Evolutionary conservation across 345 rosid species (phyloP).

Genomic region (Corchorus olitorius): DNA sequence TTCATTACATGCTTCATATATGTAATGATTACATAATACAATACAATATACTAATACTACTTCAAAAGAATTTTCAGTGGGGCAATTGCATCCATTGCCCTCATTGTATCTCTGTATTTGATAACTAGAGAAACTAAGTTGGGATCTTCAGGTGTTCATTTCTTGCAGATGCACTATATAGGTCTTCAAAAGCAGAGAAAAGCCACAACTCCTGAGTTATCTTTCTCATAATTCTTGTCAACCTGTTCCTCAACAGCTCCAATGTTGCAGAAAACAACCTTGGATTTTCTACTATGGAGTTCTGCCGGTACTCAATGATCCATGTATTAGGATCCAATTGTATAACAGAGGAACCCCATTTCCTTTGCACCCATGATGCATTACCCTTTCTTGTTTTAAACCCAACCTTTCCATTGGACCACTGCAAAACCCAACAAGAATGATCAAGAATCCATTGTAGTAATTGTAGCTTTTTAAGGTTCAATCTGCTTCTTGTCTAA

Average conservation of each 20-base stretch:
- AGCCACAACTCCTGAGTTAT: slow-evolving; percentile 34
- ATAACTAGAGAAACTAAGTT: slow-evolving; percentile 30
- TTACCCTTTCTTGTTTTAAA: slow-evolving; percentile 49
- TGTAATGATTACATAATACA: too few species aligned
- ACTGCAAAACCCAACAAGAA: slow-evolving; percentile 35
- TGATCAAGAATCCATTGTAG: neutral
- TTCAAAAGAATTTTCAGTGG: too few species aligned
- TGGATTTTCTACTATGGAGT: slow-evolving; percentile 47
- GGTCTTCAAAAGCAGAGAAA: slow-evolving; percentile 31
- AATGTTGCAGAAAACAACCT: slow-evolving; percentile 44
- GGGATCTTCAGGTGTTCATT: slow-evolving; percentile 36
- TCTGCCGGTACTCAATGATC: slow-evolving; percentile 69
- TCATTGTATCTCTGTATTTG: too few species aligned
- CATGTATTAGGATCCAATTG: slow-evolving; percentile 79
- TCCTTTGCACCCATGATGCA: slow-evolving; percentile 55
- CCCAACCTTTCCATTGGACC: slow-evolving; percentile 62
- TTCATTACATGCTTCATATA: too few species aligned
- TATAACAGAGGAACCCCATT: slow-evolving; percentile 57
- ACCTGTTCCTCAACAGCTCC: slow-evolving; percentile 46
- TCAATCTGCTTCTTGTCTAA: neutral
- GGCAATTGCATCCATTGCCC: too few species aligned
- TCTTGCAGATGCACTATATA: slow-evolving; percentile 2
- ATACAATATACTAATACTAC: too few species aligned
- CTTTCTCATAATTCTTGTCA: slow-evolving; percentile 25
- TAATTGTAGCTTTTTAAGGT: neutral